Conservation (phyloP, 2,329 filamentous ascomycete species). For the Akanthomyces muscarius region DNA sequence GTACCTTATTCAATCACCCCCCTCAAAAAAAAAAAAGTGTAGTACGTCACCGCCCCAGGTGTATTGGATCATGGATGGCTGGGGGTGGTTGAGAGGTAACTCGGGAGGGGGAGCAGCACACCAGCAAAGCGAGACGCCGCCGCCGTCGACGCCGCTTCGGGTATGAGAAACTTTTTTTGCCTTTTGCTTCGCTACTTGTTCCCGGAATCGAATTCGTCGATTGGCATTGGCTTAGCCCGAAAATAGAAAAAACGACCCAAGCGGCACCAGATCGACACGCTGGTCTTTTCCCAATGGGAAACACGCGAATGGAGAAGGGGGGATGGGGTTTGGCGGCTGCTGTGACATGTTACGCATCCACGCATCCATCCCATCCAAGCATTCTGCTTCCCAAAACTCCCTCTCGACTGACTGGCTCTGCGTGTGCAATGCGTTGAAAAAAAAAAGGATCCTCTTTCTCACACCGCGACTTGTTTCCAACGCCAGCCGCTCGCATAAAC, state of each 20-base stretch:
- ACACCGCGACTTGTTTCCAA: constrained; percentile 1
- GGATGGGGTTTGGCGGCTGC: constrained; percentile 5
- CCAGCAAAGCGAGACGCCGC: neutral
- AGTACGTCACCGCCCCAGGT: constrained; percentile 5
- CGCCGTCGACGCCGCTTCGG: neutral
- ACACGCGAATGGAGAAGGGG: neutral
- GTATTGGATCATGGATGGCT: neutral
- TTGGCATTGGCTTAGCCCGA: neutral
- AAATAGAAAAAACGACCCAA: neutral
- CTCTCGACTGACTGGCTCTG: neutral
- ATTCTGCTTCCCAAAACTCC: neutral
- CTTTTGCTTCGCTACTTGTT: neutral
- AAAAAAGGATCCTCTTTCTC: neutral
- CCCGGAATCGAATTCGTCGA: neutral
- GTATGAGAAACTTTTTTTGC: neutral
- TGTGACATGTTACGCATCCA: constrained; percentile 2
- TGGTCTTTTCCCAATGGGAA: neutral
- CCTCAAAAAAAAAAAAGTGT: neutral
- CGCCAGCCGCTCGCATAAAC: neutral
- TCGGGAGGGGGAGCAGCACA: neutral
- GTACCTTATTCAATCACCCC: neutral
- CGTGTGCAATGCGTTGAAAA: neutral
- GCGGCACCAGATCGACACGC: neutral
- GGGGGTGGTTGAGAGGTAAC: neutral
- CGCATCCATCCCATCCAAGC: neutral